These are phyloP conservation scores for Tricladium varicosporioides DNA, from an alignment of 2,329 filamentous ascomycete genomes.

Conservation along the genomic window DNA sequence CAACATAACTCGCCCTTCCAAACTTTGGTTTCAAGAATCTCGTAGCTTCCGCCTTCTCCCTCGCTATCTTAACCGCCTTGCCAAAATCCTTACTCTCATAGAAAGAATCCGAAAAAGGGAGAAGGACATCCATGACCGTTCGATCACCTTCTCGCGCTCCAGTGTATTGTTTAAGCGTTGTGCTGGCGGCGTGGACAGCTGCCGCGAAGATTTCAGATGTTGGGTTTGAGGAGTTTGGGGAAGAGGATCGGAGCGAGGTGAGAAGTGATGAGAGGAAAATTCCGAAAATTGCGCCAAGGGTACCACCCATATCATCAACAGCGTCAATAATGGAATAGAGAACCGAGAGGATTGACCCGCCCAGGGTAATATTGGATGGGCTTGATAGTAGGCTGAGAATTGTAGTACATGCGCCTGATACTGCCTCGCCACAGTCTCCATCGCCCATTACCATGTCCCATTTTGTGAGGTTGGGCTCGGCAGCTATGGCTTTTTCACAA, in stretches of 20 bases:
- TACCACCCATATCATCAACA: slow-evolving; percentile 37
- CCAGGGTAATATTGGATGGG: no score
- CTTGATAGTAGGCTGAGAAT: slow-evolving; percentile 1
- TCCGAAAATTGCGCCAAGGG: slow-evolving; percentile 33
- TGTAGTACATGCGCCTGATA: slow-evolving; percentile 31
- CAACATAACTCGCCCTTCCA: slow-evolving; percentile 52
- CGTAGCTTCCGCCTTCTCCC: slow-evolving; percentile 47
- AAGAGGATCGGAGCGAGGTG: slow-evolving; percentile 13
- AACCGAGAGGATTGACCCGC: slow-evolving; percentile 33
- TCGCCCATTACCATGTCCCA: slow-evolving; percentile 43
- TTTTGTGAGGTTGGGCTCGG: slow-evolving; percentile 51
- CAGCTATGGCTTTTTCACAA: slow-evolving; percentile 36
- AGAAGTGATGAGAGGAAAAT: slow-evolving; percentile 31
- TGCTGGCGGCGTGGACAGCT: slow-evolving; percentile 18
- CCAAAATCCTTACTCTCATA: slow-evolving; percentile 41
- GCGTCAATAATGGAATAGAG: slow-evolving; percentile 32
- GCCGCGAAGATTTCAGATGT: slow-evolving; percentile 17
- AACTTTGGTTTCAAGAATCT: slow-evolving; percentile 53
- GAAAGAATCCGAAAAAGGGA: slow-evolving; percentile 30
- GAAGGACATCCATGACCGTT: slow-evolving; percentile 35
- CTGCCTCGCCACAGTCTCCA: slow-evolving; percentile 36
- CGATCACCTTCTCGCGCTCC: slow-evolving; percentile 31
- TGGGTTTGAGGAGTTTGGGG: neutral
- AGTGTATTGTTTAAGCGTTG: slow-evolving; percentile 31
- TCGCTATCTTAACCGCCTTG: slow-evolving; percentile 46